Evolutionary conservation across 164 flowering plant species (phyloP).

Genomic region (Hamamelis virginiana): DNA sequence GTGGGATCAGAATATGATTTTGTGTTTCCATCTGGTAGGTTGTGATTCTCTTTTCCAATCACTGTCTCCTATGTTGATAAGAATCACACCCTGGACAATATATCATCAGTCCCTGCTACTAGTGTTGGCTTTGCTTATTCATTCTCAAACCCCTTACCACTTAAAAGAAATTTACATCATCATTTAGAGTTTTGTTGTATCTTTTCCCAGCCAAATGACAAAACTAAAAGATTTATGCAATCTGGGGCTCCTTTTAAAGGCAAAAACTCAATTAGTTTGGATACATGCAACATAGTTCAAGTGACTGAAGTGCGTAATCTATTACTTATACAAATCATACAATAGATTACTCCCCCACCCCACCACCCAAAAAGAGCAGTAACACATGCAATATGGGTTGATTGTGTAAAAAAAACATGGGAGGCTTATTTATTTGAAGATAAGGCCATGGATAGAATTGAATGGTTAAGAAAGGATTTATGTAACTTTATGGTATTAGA

Average conservation of each 20-base stretch:
- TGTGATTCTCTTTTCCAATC: slow-evolving; percentile 38
- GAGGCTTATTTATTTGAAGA: too few relatives aligned
- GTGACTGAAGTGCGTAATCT: too few relatives aligned
- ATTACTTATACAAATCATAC: too few relatives aligned
- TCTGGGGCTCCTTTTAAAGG: too few relatives aligned
- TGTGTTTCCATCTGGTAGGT: slow-evolving; percentile 21
- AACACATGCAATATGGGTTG: too few relatives aligned
- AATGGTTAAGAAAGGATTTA: background rate
- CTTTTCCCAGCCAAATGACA: background rate
- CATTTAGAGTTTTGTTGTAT: background rate
- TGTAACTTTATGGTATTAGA: too few relatives aligned
- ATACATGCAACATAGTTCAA: too few relatives aligned
- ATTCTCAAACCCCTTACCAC: background rate
- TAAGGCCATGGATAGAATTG: too few relatives aligned
- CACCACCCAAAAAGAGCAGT: too few relatives aligned
- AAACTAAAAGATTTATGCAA: background rate
- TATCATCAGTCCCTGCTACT: slow-evolving; percentile 8
- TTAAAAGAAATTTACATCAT: background rate
- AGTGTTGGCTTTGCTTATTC: background rate
- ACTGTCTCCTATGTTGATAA: slow-evolving; percentile 45
- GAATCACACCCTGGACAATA: slow-evolving; percentile 40
- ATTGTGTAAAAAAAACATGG: too few relatives aligned
- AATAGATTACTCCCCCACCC: too few relatives aligned
- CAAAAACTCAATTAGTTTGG: too few relatives aligned
- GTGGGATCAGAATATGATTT: slow-evolving; percentile 49